phyloP scores from a whole-genome alignment of 2,329 filamentous ascomycete species.

The Lecanicillium sp. region DNA sequence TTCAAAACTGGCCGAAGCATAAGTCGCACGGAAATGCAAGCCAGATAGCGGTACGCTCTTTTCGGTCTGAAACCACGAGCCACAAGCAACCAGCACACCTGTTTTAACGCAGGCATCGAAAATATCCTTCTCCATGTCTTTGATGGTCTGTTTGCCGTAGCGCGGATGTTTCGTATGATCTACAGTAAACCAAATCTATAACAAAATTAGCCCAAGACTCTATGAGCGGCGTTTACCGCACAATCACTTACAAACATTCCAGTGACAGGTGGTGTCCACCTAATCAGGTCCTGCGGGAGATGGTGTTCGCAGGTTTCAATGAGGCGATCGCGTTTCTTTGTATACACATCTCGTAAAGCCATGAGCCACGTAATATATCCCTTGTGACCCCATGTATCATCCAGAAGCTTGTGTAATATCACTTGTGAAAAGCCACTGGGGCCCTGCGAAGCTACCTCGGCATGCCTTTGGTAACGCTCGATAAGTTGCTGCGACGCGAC shows the following conservation, averaged over 20 bases:
- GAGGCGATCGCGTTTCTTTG: slow-evolving; percentile 68
- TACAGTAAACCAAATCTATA: slow-evolving; percentile 65
- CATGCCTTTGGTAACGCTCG: slow-evolving; percentile 74
- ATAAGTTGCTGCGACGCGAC: slow-evolving; percentile 80
- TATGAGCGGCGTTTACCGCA: too few species aligned
- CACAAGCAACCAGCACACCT: slow-evolving; percentile 74
- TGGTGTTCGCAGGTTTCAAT: slow-evolving; percentile 73
- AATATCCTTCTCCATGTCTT: slow-evolving; percentile 77
- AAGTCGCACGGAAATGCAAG: slow-evolving; percentile 87
- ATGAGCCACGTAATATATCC: slow-evolving; percentile 90
- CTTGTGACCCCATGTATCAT: slow-evolving; percentile 88
- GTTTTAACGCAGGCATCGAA: slow-evolving; percentile 71
- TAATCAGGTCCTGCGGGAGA: slow-evolving; percentile 67
- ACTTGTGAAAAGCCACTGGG: slow-evolving; percentile 81
- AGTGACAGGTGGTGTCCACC: slow-evolving; percentile 72
- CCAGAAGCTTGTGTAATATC: slow-evolving; percentile 79
- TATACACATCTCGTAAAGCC: slow-evolving; percentile 75
- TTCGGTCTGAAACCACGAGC: slow-evolving; percentile 87
- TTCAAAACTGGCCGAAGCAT: slow-evolving; percentile 68
- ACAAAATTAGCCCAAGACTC: slow-evolving; percentile 4
- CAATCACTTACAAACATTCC: slow-evolving; percentile 85
- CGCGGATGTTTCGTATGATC: slow-evolving; percentile 62
- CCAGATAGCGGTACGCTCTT: slow-evolving; percentile 51
- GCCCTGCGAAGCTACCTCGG: slow-evolving; percentile 78
- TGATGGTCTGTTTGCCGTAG: slow-evolving; percentile 44